Conservation (phyloP, 2,329 filamentous ascomycete genomes). For the Aspergillus fijiensis region DNA sequence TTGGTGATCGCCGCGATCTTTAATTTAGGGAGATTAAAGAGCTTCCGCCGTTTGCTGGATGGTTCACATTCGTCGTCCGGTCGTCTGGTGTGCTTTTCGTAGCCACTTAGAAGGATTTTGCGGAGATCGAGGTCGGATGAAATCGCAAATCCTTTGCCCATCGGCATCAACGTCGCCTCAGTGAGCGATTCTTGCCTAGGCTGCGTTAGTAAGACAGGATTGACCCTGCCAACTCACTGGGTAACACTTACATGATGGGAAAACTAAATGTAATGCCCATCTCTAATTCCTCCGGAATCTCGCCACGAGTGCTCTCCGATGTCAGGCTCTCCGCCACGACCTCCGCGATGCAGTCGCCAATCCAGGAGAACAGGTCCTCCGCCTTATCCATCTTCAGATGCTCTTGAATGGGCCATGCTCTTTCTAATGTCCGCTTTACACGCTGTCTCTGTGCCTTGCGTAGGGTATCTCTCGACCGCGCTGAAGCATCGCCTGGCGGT, state of each 20-base stretch:
- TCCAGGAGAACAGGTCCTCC: conserved; percentile 76
- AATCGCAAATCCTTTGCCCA: conserved; percentile 60
- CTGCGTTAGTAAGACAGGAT: conserved; percentile 16
- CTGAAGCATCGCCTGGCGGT: conserved; percentile 31
- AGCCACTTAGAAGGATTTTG: conserved; percentile 55
- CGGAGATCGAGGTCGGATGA: conserved; percentile 56
- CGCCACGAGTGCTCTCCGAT: conserved; percentile 39
- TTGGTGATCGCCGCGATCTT: conserved; percentile 76
- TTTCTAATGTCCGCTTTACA: conserved; percentile 49
- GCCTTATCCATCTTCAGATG: conserved; percentile 65
- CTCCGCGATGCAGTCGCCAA: conserved; percentile 72
- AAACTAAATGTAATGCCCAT: conserved; percentile 54
- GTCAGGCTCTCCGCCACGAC: conserved; percentile 60
- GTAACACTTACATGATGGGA: conserved; percentile 47
- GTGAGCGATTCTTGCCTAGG: conserved; percentile 52
- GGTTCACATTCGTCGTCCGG: conserved; percentile 41
- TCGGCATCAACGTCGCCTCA: conserved; percentile 57
- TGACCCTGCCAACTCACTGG: neutral
- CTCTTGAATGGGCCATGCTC: conserved; percentile 55
- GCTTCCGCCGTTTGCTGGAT: conserved; percentile 46
- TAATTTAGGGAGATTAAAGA: conserved; percentile 61
- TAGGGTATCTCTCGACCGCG: conserved; percentile 45
- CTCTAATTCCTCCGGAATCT: conserved; percentile 46
- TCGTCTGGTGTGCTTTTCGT: conserved; percentile 51
- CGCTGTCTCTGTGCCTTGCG: conserved; percentile 49